Evolutionary conservation across 345 rosid genomes (phyloP).

Genomic region (Gossypium stocksii): DNA sequence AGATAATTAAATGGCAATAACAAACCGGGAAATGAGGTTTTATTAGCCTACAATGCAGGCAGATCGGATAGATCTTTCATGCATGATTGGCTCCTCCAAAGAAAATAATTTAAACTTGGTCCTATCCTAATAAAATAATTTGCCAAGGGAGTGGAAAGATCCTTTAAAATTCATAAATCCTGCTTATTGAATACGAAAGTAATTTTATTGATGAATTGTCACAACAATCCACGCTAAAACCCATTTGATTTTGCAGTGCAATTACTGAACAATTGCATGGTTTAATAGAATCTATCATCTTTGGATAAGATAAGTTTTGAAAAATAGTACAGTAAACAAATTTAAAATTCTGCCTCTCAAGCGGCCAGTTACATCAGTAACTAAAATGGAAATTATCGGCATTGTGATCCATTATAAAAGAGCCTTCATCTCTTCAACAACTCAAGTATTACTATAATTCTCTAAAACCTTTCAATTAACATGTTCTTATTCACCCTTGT

Average conservation of each 20-base stretch:
- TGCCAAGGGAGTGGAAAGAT: not conserved
- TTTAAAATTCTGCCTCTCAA: not conserved
- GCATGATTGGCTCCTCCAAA: not conserved
- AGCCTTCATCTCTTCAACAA: slow-evolving; percentile 1
- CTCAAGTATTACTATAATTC: not conserved
- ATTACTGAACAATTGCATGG: not conserved
- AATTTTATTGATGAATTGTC: not conserved
- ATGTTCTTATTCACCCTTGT: not conserved
- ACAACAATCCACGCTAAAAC: not conserved
- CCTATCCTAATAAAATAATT: not conserved
- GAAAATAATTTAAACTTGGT: not conserved
- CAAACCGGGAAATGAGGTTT: not conserved
- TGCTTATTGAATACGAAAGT: not conserved
- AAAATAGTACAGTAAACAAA: not conserved
- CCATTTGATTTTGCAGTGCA: not conserved
- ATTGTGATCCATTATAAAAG: not conserved
- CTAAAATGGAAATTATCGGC: not conserved
- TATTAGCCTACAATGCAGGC: not conserved
- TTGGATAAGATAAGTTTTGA: not conserved
- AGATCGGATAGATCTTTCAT: not conserved
- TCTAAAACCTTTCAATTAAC: not conserved
- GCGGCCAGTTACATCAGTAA: not conserved
- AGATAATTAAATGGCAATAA: not conserved
- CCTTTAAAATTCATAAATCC: not conserved
- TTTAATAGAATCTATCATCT: not conserved